These are phyloP conservation scores for Piper betle DNA, from an alignment of 164 flowering plant species.

Conservation along the genomic window DNA sequence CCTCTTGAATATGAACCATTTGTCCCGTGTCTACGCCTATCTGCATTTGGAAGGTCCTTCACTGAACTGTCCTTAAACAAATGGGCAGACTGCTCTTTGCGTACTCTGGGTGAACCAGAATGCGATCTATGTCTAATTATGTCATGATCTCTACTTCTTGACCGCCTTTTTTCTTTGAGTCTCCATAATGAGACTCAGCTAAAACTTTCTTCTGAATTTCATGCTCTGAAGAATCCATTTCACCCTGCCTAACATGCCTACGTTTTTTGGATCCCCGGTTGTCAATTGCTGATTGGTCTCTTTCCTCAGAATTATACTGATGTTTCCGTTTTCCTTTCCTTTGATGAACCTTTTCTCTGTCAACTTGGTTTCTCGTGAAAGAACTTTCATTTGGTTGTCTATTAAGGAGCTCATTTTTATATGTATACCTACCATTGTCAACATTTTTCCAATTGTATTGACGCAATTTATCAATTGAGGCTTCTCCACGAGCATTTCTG, in stretches of 20 bases:
- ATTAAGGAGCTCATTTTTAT: slow-evolving; percentile 19
- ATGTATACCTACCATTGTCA: slow-evolving; percentile 13
- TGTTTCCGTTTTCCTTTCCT: slow-evolving; percentile 46
- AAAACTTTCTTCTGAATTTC: slow-evolving; percentile 29
- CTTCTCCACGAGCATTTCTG: neutral
- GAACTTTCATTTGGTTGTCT: slow-evolving; percentile 22
- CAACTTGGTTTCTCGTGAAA: slow-evolving; percentile 23
- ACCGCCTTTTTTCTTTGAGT: slow-evolving; percentile 40
- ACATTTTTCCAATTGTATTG: slow-evolving; percentile 21
- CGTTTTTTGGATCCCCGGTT: slow-evolving; percentile 20
- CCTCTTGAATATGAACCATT: slow-evolving; percentile 37
- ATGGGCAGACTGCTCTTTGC: slow-evolving; percentile 27
- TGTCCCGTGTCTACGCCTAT: slow-evolving; percentile 25
- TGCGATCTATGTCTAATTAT: slow-evolving; percentile 38
- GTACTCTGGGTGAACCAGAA: slow-evolving; percentile 45
- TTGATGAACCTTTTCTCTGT: slow-evolving; percentile 28
- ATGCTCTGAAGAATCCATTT: slow-evolving; percentile 24
- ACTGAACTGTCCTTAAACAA: slow-evolving; percentile 29
- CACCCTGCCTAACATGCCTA: slow-evolving; percentile 20
- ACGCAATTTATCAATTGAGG: slow-evolving; percentile 13
- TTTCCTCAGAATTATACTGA: slow-evolving; percentile 25
- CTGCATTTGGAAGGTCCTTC: slow-evolving; percentile 37
- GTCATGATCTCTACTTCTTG: slow-evolving; percentile 55
- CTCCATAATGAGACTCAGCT: slow-evolving; percentile 31
- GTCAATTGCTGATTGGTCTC: slow-evolving; percentile 14